phyloP scores from a whole-genome alignment of 75 land plant species.

The Pinus taeda region DNA sequence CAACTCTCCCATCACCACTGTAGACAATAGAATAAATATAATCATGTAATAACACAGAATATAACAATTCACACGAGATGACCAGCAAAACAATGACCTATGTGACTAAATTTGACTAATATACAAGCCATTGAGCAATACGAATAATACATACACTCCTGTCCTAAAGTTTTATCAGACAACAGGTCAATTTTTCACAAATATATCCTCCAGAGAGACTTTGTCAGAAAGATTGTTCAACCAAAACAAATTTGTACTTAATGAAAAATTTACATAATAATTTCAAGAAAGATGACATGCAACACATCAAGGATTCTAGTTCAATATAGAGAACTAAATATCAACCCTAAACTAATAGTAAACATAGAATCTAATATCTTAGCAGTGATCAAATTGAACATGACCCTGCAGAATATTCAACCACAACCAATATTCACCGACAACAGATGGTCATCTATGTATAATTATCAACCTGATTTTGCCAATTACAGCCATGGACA shows the following conservation, averaged over 20 bases:
- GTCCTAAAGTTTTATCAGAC: background rate
- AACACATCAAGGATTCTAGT: background rate
- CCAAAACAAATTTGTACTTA: background rate
- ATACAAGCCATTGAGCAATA: background rate
- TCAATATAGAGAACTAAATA: background rate
- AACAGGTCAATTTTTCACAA: background rate
- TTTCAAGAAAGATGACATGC: background rate
- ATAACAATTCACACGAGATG: background rate
- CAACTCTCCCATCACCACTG: slow-evolving; percentile 76
- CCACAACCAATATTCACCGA: background rate
- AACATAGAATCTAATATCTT: background rate
- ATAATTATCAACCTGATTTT: slow-evolving; percentile 42
- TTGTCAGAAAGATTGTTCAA: background rate
- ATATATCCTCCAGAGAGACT: background rate
- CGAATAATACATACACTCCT: no score
- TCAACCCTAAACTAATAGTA: background rate
- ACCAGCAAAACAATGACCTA: background rate
- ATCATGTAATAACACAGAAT: background rate
- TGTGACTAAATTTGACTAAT: background rate
- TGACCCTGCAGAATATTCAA: background rate
- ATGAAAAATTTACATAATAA: background rate
- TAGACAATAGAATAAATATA: slow-evolving; percentile 2
- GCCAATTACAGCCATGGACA: slow-evolving; percentile 97
- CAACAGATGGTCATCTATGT: background rate
- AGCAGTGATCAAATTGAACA: background rate